Evolutionary conservation across 2,329 filamentous ascomycete species (phyloP).

Genomic region (Xenoacremonium recifei): DNA sequence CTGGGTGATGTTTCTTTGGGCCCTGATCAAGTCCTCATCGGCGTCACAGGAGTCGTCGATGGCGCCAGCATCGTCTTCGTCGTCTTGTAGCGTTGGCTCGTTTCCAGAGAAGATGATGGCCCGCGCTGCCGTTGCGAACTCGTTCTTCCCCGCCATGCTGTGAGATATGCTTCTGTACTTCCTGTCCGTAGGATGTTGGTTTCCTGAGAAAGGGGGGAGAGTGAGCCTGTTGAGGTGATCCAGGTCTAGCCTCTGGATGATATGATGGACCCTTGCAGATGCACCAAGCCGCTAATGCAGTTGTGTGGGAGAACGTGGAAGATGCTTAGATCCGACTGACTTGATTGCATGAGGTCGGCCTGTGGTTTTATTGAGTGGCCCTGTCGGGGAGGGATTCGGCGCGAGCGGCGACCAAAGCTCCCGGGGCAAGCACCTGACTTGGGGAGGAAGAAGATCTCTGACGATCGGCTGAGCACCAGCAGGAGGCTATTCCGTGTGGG

Average conservation of each 20-base stretch:
- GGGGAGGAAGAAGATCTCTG: not conserved
- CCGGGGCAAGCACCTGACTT: not conserved
- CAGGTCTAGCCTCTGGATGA: slow-evolving; percentile 1
- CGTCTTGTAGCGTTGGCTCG: slow-evolving; percentile 7
- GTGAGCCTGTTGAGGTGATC: too few species aligned
- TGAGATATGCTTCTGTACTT: not conserved
- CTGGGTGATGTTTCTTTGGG: slow-evolving; percentile 40
- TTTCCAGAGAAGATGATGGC: slow-evolving; percentile 25
- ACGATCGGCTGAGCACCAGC: not conserved
- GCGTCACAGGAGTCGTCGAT: slow-evolving; percentile 41
- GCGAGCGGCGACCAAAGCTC: not conserved
- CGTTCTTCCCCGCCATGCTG: slow-evolving; percentile 20
- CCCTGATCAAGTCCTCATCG: slow-evolving; percentile 34
- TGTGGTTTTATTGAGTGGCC: too few species aligned
- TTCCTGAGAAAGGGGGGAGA: too few species aligned
- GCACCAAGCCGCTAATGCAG: slow-evolving; percentile 10
- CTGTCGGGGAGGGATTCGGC: too few species aligned
- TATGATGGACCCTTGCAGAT: slow-evolving; percentile 8
- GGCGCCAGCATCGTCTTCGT: slow-evolving; percentile 27
- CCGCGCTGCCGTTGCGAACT: slow-evolving; percentile 26
- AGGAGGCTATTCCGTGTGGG: not conserved
- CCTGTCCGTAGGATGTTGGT: too few species aligned
- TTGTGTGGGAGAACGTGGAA: too few species aligned
- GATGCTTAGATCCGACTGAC: too few species aligned
- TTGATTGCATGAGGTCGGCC: too few species aligned